A percentile compares a stretch with the other conserved stretches of the same genome.
These are phyloP conservation scores for Fusarium brevicatenulatum DNA, from an alignment of 2,329 filamentous ascomycete genomes.

Conservation along the genomic window DNA sequence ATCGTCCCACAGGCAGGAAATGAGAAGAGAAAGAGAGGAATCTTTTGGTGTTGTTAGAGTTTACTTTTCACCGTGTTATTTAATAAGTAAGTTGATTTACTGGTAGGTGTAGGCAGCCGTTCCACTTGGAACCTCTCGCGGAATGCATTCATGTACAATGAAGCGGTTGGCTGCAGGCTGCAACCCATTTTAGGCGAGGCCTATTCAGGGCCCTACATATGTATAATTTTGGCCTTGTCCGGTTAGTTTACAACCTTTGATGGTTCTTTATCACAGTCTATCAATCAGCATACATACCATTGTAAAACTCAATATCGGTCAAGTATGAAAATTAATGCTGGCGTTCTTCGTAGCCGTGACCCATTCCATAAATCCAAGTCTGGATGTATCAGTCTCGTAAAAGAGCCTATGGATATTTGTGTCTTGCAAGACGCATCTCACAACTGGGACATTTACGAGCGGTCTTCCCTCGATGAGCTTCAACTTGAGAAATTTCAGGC, in stretches of 20 bases:
- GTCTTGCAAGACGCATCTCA: not conserved
- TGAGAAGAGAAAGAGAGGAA: not conserved
- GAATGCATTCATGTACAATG: slow-evolving; percentile 7
- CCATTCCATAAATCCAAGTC: slow-evolving; percentile 2
- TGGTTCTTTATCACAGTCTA: not conserved
- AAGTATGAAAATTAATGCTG: not conserved
- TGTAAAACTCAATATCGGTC: not conserved
- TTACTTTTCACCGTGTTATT: slow-evolving; percentile 12
- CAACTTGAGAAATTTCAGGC: not conserved
- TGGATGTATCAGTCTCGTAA: not conserved
- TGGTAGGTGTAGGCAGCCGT: slow-evolving; percentile 22
- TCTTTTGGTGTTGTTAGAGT: slow-evolving; percentile 10
- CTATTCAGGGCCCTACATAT: not conserved
- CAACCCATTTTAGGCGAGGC: slow-evolving; percentile 11
- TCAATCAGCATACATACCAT: slow-evolving; percentile 9
- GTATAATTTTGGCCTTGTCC: not conserved
- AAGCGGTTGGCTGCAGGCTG: slow-evolving; percentile 36
- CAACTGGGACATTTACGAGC: not conserved
- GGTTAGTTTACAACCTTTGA: not conserved
- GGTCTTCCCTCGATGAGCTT: slow-evolving; percentile 11
- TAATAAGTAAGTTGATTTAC: slow-evolving; percentile 10
- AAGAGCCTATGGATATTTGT: not conserved
- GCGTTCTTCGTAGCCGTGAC: not conserved
- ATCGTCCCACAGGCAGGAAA: not conserved
- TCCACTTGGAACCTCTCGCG: not conserved